Evolutionary conservation across 192 early-diverging fungal species (phyloP), one percentile per base, ranked within the genome.

Genomic region (Gryganskiella cystojenkinii): DNA sequence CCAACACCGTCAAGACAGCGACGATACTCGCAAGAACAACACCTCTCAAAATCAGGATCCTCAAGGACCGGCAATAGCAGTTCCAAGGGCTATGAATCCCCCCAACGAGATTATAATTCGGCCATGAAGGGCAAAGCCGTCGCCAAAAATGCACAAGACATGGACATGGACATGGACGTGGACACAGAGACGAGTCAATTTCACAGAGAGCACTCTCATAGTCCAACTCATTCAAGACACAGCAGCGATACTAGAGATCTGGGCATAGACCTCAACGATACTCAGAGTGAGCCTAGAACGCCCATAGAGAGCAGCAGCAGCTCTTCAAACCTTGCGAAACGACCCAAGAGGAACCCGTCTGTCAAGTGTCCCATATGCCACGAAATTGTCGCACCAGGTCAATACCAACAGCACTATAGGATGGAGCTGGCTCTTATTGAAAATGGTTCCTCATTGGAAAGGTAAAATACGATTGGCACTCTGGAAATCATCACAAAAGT

Each of bases 341-440:
- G 74, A 5, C 27, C 66, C 1, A 78, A 64, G 27, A 53, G 74
- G n/a, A 69, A 64, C 27, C 66, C 74, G 3, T 78, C 74, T 13
- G 61, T 81, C 42, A 82, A 84, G 56, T 87, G 85, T 61, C 85
- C 85, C 3, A 80, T 87, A 22, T 87, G 85, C 56, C 64, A 69
- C 22, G 80, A 85, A 22, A 69, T 67, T 30, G 74, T 87, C 13
- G 61, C 78, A 1, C 76, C 73, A 33, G 62, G 57, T 2, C 71
- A 87, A 30, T 84, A 80, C 63, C 59, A 74, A 22, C 69, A 68
- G 17, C 87, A 88, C 70, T 88, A 87, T 56, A 51, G 70, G 7
- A 80, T 81, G 76, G 87, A 88, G 78, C 60, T 88, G 1, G 47
- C 61, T 6, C 67, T 74, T 25, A 35, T 88, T n/a, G 70, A 82